Evolutionary conservation across 352 stramenopile species (phyloP).

Genomic region (Pythium apleroticum): DNA sequence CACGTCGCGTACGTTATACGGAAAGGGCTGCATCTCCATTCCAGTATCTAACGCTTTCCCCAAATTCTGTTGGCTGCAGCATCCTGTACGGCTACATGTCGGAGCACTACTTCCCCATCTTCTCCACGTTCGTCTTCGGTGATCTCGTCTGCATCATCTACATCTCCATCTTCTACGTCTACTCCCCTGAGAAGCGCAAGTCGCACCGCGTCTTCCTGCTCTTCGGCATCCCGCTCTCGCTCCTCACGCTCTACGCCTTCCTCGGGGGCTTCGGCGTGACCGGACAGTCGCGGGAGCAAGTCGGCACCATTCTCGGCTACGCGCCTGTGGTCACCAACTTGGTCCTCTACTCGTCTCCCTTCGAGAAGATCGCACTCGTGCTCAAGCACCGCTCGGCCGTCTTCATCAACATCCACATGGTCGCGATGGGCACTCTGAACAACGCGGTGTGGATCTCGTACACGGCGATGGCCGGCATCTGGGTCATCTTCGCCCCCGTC

Average conservation of each 20-base stretch:
- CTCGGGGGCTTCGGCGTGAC: slow-evolving; percentile 37
- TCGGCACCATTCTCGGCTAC: slow-evolving; percentile 37
- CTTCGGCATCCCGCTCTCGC: slow-evolving; percentile 23
- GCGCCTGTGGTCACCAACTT: slow-evolving; percentile 41
- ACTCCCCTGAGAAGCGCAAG: slow-evolving; percentile 40
- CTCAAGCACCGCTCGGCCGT: slow-evolving; percentile 45
- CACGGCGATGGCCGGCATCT: slow-evolving; percentile 36
- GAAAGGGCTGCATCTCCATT: too few species aligned
- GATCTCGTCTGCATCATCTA: slow-evolving; percentile 41
- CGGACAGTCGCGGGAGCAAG: slow-evolving; percentile 26
- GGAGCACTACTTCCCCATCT: slow-evolving; percentile 48
- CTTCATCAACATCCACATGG: slow-evolving; percentile 54
- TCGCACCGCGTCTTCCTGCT: slow-evolving; percentile 33
- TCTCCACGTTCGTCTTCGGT: slow-evolving; percentile 49
- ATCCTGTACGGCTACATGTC: slow-evolving; percentile 50
- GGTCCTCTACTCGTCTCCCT: slow-evolving; percentile 60
- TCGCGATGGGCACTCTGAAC: slow-evolving; percentile 44
- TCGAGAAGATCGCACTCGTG: slow-evolving; percentile 51
- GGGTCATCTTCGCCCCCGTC: slow-evolving; percentile 58
- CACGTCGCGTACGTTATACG: slow-evolving; percentile 31
- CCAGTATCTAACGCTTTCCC: too few species aligned
- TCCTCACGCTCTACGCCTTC: slow-evolving; percentile 42
- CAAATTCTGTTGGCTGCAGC: background rate
- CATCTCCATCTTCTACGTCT: slow-evolving; percentile 54
- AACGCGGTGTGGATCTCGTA: slow-evolving; percentile 53